Percentiles rank a stretch among this genome's conserved stretches.
These are phyloP conservation scores for Handroanthus guayacan DNA, from an alignment of 257 asterid genomes.

Conservation along the genomic window DNA sequence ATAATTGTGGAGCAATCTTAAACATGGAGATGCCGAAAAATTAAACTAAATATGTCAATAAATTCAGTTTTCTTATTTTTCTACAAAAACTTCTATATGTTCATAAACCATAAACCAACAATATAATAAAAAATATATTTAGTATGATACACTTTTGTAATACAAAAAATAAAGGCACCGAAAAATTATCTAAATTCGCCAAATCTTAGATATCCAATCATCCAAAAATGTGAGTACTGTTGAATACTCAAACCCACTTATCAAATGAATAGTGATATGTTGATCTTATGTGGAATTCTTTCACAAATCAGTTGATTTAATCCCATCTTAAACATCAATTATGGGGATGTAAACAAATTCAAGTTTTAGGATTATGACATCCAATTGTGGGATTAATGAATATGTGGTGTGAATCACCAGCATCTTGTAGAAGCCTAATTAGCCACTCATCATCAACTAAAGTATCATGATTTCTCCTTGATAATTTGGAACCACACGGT, in stretches of 20 bases:
- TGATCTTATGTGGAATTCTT: neutral
- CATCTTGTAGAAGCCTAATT: neutral
- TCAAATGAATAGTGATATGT: slow-evolving; percentile 23
- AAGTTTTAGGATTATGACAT: slow-evolving; percentile 17
- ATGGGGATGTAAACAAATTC: neutral
- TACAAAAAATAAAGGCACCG: neutral
- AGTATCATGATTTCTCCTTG: neutral
- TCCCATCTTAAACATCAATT: neutral
- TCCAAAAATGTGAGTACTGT: neutral
- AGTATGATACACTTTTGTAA: no score
- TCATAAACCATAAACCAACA: no score
- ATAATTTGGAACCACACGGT: neutral
- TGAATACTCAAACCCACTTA: slow-evolving; percentile 14
- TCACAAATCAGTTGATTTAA: neutral
- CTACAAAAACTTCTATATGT: no score
- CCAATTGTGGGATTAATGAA: neutral
- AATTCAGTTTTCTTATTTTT: no score
- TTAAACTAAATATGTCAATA: no score
- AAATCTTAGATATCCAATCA: neutral
- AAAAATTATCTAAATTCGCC: neutral
- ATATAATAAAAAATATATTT: no score
- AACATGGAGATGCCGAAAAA: no score
- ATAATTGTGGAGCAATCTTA: no score
- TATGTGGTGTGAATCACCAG: slow-evolving; percentile 5
- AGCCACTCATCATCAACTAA: neutral